Evolutionary conservation across 768 basidiomycete genomes (phyloP), one percentile per base, ranked within the genome.

Genomic region (Phlebiopsis flavidoalba): DNA sequence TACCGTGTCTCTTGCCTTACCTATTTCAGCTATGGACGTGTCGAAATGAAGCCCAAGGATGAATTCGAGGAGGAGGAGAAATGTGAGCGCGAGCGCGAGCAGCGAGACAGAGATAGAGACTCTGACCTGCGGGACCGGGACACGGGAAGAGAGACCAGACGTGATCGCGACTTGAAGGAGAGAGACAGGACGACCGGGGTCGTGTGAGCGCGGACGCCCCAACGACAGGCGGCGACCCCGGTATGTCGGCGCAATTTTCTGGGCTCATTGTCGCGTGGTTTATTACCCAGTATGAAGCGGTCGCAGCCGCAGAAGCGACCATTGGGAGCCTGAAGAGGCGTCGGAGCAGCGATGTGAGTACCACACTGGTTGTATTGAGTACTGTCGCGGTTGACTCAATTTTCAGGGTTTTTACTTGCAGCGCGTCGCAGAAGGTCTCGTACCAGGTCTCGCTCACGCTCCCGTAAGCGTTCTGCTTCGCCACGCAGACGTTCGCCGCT

Each of bases 251-350:
- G 22, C 43, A 50, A 24, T 43, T 12, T 17, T 43, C 17, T 12
- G 40, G 12, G 10, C 17, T 17, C 17, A n/a, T 43, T 3, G 12
- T 43, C 10, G 12, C 8, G n/a, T 60, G 40, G 60, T 57, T 49
- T 24, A 56, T 55, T 53, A 60, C 50, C 43, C 5, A 49, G 17
- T 26, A 57, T 56, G 26, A 43, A 45, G 50, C n/a, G n/a, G 14
- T 53, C 63, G 73, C 72, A 61, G 73, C 71, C 59, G 69, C 40
- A 68, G 67, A n/a, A 74, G 75, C 43, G 91, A 93, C 73, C 90
- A 93, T 66, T 93, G 90, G 90, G 91, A 93, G 66, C 90, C 91
- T 0, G 89, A 84, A n/a, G 80, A 88, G n/a, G 35, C 80, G 86
- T 70, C 85, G 91, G 33, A 85, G 83, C 60, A 84, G 80, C 54